phyloP scores from a whole-genome alignment of 75 land plant species.

The Gnetum montanum region DNA sequence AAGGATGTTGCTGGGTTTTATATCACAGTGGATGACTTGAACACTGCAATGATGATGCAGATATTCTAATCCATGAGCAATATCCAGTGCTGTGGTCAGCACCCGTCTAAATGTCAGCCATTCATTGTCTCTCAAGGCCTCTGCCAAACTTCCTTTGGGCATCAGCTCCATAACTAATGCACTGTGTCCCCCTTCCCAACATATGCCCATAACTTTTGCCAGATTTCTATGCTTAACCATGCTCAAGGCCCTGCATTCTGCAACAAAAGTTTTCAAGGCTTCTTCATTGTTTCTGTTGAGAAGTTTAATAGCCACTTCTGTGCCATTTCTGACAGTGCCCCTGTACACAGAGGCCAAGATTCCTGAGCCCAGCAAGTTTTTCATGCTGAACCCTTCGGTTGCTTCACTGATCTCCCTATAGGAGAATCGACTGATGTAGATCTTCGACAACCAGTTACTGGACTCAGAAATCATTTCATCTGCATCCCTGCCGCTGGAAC shows the following conservation, averaged over 20 bases:
- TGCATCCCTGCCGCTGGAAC: not conserved
- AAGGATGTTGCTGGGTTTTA: constrained; percentile 77
- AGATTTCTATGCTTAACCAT: constrained; percentile 59
- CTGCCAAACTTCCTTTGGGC: constrained; percentile 75
- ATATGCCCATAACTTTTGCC: constrained; percentile 44
- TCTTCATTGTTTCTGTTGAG: constrained; percentile 16
- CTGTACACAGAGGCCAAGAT: constrained; percentile 60
- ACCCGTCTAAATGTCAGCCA: constrained; percentile 1
- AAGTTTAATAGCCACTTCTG: constrained; percentile 54
- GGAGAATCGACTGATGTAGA: constrained; percentile 30
- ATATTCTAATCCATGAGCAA: constrained; percentile 70
- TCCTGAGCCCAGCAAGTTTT: constrained; percentile 50
- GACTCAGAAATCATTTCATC: not conserved
- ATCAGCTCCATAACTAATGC: constrained; percentile 62
- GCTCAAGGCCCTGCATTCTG: constrained; percentile 43
- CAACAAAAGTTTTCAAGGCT: constrained; percentile 27
- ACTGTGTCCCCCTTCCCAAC: constrained; percentile 37
- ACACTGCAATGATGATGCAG: constrained; percentile 62
- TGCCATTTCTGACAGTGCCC: constrained; percentile 36
- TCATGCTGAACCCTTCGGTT: constrained; percentile 35
- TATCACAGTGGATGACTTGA: constrained; percentile 70
- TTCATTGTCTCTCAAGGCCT: constrained; percentile 26
- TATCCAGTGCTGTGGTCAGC: constrained; percentile 32
- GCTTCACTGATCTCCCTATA: constrained; percentile 41
- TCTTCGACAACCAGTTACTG: not conserved